Percentiles rank a stretch among this genome's conserved stretches.
Conservation (phyloP, 1,139 yeast species). For the Maudiozyma humilis region DNA sequence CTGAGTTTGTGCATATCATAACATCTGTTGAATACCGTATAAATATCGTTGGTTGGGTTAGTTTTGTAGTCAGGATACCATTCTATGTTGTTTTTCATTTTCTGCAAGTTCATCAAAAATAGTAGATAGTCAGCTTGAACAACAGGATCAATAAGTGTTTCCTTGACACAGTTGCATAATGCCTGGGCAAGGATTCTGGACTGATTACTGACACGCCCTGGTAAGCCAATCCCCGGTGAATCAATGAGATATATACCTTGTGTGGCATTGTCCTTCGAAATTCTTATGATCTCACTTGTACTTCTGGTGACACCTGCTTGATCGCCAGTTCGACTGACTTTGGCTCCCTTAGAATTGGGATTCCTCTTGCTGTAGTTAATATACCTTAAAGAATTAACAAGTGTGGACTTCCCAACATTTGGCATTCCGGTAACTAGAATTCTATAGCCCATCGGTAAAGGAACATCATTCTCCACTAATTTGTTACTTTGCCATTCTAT, state of each 20-base stretch:
- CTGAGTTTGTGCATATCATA: conserved; percentile 29
- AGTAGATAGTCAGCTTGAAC: conserved; percentile 81
- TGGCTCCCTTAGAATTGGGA: conserved; percentile 32
- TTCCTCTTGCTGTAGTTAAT: conserved; percentile 28
- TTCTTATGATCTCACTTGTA: conserved; percentile 67
- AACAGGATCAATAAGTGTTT: conserved; percentile 67
- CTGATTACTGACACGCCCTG: conserved; percentile 52
- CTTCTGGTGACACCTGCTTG: conserved; percentile 85
- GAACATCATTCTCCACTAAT: conserved; percentile 36
- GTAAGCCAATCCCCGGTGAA: conserved; percentile 89
- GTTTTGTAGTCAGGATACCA: conserved; percentile 42
- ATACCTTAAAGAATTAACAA: conserved; percentile 65
- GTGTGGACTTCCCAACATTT: conserved; percentile 92
- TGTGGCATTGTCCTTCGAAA: conserved; percentile 42
- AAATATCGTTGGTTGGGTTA: conserved; percentile 69
- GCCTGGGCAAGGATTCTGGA: conserved; percentile 66
- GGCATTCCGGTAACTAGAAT: conserved; percentile 89
- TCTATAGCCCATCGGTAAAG: conserved; percentile 77
- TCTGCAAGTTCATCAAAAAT: conserved; percentile 61
- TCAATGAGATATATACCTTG: conserved; percentile 64
- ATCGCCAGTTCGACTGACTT: conserved; percentile 81
- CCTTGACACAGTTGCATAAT: conserved; percentile 70
- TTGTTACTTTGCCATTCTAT: conserved; percentile 35
- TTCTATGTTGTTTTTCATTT: conserved; percentile 28
- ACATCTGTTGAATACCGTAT: conserved; percentile 45